These are phyloP conservation scores for Misopates orontium DNA, from an alignment of 257 asterid species.

Conservation along the genomic window DNA sequence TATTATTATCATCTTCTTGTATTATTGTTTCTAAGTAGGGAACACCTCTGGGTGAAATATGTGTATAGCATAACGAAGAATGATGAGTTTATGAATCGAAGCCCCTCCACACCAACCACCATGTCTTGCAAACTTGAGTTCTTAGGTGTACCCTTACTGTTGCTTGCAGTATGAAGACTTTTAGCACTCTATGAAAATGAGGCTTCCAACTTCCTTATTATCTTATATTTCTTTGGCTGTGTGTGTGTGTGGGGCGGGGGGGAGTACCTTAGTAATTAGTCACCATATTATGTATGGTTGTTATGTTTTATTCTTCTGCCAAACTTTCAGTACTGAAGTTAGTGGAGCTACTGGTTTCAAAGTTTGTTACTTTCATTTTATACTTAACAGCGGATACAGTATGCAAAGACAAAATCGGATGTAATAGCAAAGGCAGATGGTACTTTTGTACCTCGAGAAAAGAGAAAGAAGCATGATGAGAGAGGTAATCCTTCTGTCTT, in stretches of 20 bases:
- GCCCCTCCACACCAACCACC: not conserved
- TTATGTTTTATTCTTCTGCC: conserved; percentile 1
- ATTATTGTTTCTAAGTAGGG: conserved; percentile 2
- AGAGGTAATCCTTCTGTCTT: conserved; percentile 51
- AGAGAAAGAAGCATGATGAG: conserved; percentile 88
- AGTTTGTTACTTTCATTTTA: conserved; percentile 1
- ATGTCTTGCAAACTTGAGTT: not conserved
- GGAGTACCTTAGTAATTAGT: not conserved
- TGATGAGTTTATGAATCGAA: not conserved
- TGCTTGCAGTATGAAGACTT: not conserved
- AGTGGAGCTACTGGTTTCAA: not conserved
- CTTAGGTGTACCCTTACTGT: not conserved
- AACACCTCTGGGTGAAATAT: not conserved
- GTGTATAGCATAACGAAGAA: not conserved
- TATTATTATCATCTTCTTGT: not conserved
- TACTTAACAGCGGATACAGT: conserved; percentile 74
- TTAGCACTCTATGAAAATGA: not conserved
- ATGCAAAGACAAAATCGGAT: conserved; percentile 95
- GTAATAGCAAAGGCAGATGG: conserved; percentile 87
- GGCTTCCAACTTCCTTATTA: not conserved
- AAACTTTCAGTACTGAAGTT: not conserved
- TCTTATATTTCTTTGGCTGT: not conserved
- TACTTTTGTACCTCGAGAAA: conserved; percentile 88
- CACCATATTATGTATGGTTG: not conserved
- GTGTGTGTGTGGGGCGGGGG: too few relatives aligned